Evolutionary conservation across 768 basidiomycete genomes (phyloP).

Genomic region (Auricularia sp.): DNA sequence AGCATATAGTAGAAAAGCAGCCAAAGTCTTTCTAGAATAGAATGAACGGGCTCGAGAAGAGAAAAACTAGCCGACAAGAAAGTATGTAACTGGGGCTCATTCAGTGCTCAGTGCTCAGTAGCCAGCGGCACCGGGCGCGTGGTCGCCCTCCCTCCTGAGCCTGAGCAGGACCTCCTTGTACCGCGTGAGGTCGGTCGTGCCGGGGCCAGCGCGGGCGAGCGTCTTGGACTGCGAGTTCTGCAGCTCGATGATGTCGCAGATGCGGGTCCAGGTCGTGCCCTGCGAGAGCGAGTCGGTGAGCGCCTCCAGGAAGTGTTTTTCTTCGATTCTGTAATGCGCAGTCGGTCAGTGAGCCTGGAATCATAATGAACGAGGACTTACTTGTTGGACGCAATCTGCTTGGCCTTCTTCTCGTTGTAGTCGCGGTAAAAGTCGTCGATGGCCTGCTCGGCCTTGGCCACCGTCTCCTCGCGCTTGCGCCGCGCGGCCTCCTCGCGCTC

Average conservation of each 20-base stretch:
- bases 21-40: too few relatives aligned
- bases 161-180: slow-evolving; percentile 79
- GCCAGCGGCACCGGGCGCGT: slow-evolving; percentile 86
- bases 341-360: too few relatives aligned
- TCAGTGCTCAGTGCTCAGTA: slow-evolving; percentile 40
- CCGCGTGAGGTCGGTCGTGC: slow-evolving; percentile 79
- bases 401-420: slow-evolving; percentile 81
- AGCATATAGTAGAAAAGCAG: too few relatives aligned
- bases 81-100: neutral
- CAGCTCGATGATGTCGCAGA: slow-evolving; percentile 64
- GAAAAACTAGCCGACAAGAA: too few relatives aligned
- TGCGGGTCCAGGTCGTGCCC: slow-evolving; percentile 95
- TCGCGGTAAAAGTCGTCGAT: slow-evolving; percentile 89
- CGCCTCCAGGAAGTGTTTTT: slow-evolving; percentile 66
- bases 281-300: slow-evolving; percentile 66
- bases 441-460: slow-evolving; percentile 70
- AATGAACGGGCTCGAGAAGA: too few relatives aligned
- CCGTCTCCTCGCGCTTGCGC: slow-evolving; percentile 68
- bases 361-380: slow-evolving; percentile 17
- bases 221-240: slow-evolving; percentile 98
- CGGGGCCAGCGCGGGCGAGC: slow-evolving; percentile 71
- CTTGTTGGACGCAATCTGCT: slow-evolving; percentile 93
- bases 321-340: slow-evolving; percentile 56
- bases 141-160: slow-evolving; percentile 80
- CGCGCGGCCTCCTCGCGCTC: slow-evolving; percentile 74